Evolutionary conservation across 768 basidiomycete genomes (phyloP).

Genomic region (Punctularia strigosozonata): DNA sequence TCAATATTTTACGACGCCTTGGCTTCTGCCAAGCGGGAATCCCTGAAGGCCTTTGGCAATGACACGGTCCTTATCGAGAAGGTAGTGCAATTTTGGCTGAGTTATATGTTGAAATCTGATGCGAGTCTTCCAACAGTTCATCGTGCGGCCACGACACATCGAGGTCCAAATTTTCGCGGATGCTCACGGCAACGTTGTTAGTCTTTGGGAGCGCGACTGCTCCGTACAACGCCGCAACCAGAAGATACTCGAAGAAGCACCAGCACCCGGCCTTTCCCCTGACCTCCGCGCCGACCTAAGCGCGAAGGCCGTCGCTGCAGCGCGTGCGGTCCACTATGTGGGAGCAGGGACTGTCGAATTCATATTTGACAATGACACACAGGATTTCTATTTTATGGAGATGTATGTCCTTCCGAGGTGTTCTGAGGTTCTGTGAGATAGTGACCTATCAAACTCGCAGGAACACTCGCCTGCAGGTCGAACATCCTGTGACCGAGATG

Average conservation of each 20-base stretch:
- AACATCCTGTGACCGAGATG: conserved; percentile 93
- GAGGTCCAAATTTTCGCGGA: conserved; percentile 96
- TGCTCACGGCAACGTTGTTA: conserved; percentile 65
- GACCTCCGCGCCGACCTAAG: conserved; percentile 75
- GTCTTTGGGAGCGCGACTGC: conserved; percentile 92
- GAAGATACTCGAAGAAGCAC: conserved; percentile 94
- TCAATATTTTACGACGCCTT: conserved; percentile 67
- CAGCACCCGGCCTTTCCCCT: conserved; percentile 75
- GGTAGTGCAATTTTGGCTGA: too few relatives aligned
- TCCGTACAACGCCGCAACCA: conserved; percentile 89
- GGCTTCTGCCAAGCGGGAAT: conserved; percentile 82
- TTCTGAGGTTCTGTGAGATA: not conserved
- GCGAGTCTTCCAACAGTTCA: too few relatives aligned
- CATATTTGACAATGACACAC: conserved; percentile 87
- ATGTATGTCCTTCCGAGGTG: conserved; percentile 40
- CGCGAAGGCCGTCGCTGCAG: conserved; percentile 85
- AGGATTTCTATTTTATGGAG: conserved; percentile 91
- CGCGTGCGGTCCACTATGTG: conserved; percentile 82
- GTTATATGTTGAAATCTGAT: too few relatives aligned
- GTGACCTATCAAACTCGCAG: conserved; percentile 19
- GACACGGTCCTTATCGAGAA: conserved; percentile 81
- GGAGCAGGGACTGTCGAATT: conserved; percentile 95
- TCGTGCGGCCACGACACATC: conserved; percentile 78
- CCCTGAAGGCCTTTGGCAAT: conserved; percentile 79
- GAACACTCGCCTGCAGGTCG: conserved; percentile 81